phyloP scores from a whole-genome alignment of 1,284 basidiomycete species.

The Apiotrichum brassicae region DNA sequence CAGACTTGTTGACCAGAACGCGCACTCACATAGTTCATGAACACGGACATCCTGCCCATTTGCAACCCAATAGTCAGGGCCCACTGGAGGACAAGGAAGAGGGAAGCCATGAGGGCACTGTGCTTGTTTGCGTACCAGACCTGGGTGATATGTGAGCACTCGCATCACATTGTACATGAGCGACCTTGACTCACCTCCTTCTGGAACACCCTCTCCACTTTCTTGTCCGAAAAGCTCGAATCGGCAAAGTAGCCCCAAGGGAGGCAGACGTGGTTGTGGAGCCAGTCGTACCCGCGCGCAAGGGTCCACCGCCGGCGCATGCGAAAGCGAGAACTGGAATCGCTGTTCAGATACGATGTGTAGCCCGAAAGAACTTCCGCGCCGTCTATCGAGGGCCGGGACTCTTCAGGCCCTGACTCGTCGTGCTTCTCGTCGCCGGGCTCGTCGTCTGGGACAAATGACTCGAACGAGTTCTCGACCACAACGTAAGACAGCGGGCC shows the following conservation, averaged over 20 bases:
- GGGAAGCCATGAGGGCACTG: constrained; percentile 16
- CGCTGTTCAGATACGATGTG: background rate
- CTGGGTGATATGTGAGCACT: constrained; percentile 21
- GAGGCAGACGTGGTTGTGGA: background rate
- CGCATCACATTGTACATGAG: constrained; percentile 16
- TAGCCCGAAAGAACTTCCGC: background rate
- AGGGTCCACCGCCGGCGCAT: background rate
- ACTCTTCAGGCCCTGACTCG: background rate
- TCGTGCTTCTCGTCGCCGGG: background rate
- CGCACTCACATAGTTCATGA: constrained; percentile 19
- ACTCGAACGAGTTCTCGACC: background rate
- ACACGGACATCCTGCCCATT: background rate
- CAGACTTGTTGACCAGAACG: background rate
- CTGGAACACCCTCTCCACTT: constrained; percentile 38
- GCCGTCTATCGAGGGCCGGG: background rate
- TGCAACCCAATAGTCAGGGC: background rate
- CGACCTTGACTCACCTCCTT: constrained; percentile 26
- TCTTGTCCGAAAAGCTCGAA: constrained; percentile 35
- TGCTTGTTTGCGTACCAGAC: constrained; percentile 19
- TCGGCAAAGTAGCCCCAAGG: constrained; percentile 31
- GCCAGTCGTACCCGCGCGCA: background rate
- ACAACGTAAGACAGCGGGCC: background rate
- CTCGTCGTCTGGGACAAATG: background rate
- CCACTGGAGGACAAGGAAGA: constrained; percentile 32
- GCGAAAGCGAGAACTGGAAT: background rate